A percentile compares a stretch with the other conserved stretches of the same genome.
These are phyloP conservation scores for Cucurbita maxima DNA, from an alignment of 306 rosid species.

Conservation along the genomic window DNA sequence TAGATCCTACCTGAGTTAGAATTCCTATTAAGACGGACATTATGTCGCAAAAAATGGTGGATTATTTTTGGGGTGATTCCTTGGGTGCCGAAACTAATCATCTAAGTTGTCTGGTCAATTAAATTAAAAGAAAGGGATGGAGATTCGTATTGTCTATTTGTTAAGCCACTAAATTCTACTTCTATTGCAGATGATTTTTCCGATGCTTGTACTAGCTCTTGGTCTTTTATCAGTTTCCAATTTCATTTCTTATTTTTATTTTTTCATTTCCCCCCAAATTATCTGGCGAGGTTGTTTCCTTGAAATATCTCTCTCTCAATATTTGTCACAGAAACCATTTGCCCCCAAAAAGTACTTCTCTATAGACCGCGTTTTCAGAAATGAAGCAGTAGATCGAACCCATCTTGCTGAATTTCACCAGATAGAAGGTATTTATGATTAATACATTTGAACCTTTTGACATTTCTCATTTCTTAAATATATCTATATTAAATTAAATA, in stretches of 20 bases:
- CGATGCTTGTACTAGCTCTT: not conserved
- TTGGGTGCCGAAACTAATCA: too few species aligned
- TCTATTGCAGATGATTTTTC: not conserved
- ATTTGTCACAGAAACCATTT: conserved; percentile 61
- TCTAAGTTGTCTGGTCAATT: too few species aligned
- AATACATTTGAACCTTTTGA: not conserved
- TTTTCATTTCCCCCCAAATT: not conserved
- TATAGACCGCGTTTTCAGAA: conserved; percentile 91
- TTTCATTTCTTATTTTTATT: not conserved
- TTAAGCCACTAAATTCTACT: not conserved
- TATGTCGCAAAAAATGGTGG: too few species aligned
- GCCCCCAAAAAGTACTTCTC: conserved; percentile 79
- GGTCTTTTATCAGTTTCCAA: not conserved
- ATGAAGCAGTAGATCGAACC: conserved; percentile 95
- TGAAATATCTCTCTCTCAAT: not conserved
- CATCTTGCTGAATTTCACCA: conserved; percentile 99
- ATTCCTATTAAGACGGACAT: too few species aligned
- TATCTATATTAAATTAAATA: not conserved
- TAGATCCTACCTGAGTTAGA: too few species aligned
- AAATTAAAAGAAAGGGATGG: not conserved
- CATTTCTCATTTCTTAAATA: not conserved
- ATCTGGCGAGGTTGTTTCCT: not conserved
- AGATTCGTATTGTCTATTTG: not conserved
- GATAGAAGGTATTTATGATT: conserved; percentile 60
- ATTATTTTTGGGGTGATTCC: too few species aligned